Evolutionary conservation across 305 asterid species (phyloP).

Genomic region (Fraxinus platypoda): DNA sequence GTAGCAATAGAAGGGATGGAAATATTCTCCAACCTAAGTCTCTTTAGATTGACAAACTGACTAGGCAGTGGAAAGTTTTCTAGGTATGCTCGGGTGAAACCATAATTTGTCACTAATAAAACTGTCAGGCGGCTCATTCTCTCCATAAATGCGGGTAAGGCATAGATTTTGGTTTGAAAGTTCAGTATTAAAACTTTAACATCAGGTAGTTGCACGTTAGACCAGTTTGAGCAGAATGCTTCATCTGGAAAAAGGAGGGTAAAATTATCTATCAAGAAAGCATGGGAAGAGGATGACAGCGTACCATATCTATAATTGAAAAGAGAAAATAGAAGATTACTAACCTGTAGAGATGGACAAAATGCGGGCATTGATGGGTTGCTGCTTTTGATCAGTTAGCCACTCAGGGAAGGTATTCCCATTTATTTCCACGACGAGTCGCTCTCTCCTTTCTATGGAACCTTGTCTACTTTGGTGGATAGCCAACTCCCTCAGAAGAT

Average conservation of each 20-base stretch:
- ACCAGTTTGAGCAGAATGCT: slow-evolving; percentile 20
- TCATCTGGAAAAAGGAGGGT: slow-evolving; percentile 25
- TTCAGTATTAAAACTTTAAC: slow-evolving; percentile 33
- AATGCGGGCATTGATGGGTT: slow-evolving; percentile 20
- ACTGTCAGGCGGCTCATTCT: slow-evolving; percentile 24
- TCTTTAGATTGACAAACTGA: slow-evolving; percentile 30
- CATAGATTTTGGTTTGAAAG: slow-evolving; percentile 20
- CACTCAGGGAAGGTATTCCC: slow-evolving; percentile 26
- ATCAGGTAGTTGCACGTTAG: slow-evolving; percentile 20
- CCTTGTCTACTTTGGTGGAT: slow-evolving; percentile 23
- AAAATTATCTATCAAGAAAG: not conserved
- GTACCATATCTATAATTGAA: not conserved
- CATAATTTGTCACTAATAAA: slow-evolving; percentile 26
- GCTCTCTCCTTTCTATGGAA: slow-evolving; percentile 23
- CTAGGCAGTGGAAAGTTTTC: slow-evolving; percentile 21
- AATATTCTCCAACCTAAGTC: slow-evolving; percentile 30
- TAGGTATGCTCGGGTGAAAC: slow-evolving; percentile 20
- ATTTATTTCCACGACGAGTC: slow-evolving; percentile 30
- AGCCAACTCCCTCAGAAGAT: slow-evolving; percentile 36
- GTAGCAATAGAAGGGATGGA: slow-evolving; percentile 27
- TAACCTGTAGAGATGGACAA: slow-evolving; percentile 32
- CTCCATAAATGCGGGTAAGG: slow-evolving; percentile 28
- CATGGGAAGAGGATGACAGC: not conserved
- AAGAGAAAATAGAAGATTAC: not conserved
- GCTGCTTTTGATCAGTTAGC: slow-evolving; percentile 25